Base-by-base conservation (phyloP, 768 basidiomycete genomes). In the Pleurotus giganteus region DNA sequence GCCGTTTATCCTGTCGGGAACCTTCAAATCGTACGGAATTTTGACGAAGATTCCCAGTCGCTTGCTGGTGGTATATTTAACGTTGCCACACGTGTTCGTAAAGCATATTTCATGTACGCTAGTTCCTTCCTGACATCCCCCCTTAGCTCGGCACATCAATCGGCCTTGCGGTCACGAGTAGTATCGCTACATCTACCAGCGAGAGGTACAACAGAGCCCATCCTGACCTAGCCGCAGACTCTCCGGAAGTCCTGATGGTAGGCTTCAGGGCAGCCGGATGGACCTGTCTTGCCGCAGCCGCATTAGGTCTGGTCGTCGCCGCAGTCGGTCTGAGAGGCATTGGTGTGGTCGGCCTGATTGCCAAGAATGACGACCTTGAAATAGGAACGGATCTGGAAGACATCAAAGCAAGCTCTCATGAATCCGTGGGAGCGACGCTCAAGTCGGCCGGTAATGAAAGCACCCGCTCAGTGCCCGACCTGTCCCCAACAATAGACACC, bases 21-120 rank as follows among this genome's bases (percentile, higher is more conserved):
- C 42, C 57, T 70, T 27, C 66, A 70, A 26, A 59, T 72, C 21
- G 60, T 62, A 24, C 58, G 63, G 2, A 59, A 63, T 13, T 69
- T 72, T 53, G 65, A 65, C 41, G 60, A 63, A 12, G 63, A 68
- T 53, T 71, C 70, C 15, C 71, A 72, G 60, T 63, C 68, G 4
- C 60, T 72, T 21, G 69, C 71, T 0, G 71, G 69, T 2, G 66
- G 70, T 2, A 57, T 72, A 36, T 72, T 72, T 62, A 69, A 64
- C 52, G 68, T 72, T 24, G 65, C 68, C 5, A 68, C 64, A 8
- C 58, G 70, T 17, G 67, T 69, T 4, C 29, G 23, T 42, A 15
- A 19, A 27, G 26, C 31, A 37, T 36, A 36, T 50, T 12, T 29
- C 43, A 12, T 12, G 9, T 15, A 9, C 46, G 19, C 2, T 3